phyloP scores from a whole-genome alignment of 2,329 filamentous ascomycete genomes.

The Neopestalotiopsis sp. region DNA sequence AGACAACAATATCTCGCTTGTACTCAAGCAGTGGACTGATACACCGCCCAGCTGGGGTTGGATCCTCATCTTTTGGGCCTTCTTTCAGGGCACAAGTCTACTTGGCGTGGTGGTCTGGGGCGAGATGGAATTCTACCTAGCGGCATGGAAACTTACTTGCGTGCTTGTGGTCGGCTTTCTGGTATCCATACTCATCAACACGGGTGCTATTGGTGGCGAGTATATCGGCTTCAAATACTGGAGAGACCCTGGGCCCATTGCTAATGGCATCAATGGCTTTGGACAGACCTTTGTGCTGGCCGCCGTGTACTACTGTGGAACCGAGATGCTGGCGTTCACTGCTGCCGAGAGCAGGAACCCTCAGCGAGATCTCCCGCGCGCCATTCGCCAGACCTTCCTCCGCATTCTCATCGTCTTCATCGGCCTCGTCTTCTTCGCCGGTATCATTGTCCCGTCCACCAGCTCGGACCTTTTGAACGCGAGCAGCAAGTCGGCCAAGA shows the following conservation, averaged over 20 bases:
- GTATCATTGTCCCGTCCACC: conserved; percentile 40
- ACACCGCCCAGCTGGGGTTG: conserved; percentile 48
- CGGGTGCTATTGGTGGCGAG: conserved; percentile 40
- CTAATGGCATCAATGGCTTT: conserved; percentile 41
- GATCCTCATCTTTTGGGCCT: conserved; percentile 51
- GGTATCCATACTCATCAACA: conserved; percentile 40
- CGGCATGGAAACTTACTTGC: conserved; percentile 40
- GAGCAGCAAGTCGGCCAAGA: conserved; percentile 35
- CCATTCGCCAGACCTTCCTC: conserved; percentile 38
- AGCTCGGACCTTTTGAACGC: conserved; percentile 40
- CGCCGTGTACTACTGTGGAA: conserved; percentile 40
- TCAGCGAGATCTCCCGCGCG: conserved; percentile 35
- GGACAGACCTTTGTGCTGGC: conserved; percentile 42
- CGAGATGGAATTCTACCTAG: conserved; percentile 39
- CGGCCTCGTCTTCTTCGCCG: conserved; percentile 39
- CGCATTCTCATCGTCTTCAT: conserved; percentile 39
- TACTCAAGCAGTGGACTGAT: conserved; percentile 51
- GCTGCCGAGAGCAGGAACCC: conserved; percentile 40
- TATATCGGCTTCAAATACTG: conserved; percentile 42
- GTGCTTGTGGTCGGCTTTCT: conserved; percentile 39
- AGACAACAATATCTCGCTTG: conserved; percentile 50
- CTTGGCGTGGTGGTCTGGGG: conserved; percentile 37
- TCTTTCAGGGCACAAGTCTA: conserved; percentile 47
- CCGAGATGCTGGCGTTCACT: conserved; percentile 43
- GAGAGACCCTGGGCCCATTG: conserved; percentile 39